Conservation (phyloP, 257 asterid species). For the Solanum sparsipilum region DNA sequence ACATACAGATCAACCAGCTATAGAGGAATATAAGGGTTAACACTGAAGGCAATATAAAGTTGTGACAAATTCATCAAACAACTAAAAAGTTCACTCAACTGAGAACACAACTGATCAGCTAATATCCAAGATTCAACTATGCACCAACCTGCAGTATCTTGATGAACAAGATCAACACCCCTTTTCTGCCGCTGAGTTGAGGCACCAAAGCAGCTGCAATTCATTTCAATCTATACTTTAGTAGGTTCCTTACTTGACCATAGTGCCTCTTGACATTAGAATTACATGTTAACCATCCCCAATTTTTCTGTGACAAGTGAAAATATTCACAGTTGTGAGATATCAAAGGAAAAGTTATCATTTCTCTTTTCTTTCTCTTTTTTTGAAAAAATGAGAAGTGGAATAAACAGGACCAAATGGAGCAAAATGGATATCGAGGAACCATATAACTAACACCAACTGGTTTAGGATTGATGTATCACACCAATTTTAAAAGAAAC, state of each 20-base stretch:
- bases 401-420: not conserved
- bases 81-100: not conserved
- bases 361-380: not conserved
- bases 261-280: not conserved
- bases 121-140: not conserved
- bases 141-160: conserved; percentile 43
- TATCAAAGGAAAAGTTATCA: not conserved
- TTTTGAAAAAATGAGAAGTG: not conserved
- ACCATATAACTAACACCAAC: not conserved
- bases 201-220: conserved; percentile 61
- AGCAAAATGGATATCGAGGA: not conserved
- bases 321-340: not conserved
- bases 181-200: conserved; percentile 12
- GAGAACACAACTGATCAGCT: not conserved
- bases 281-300: not conserved
- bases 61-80: not conserved
- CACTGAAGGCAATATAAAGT: not conserved
- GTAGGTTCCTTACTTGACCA: not conserved
- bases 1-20: not conserved
- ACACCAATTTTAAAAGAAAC: not conserved
- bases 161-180: conserved; percentile 18
- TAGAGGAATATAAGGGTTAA: not conserved
- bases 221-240: conserved; percentile 32
- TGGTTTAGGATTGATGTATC: not conserved
- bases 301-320: not conserved